phyloP scores from a whole-genome alignment of 1,284 basidiomycete genomes.

The Vanrija sp. region DNA sequence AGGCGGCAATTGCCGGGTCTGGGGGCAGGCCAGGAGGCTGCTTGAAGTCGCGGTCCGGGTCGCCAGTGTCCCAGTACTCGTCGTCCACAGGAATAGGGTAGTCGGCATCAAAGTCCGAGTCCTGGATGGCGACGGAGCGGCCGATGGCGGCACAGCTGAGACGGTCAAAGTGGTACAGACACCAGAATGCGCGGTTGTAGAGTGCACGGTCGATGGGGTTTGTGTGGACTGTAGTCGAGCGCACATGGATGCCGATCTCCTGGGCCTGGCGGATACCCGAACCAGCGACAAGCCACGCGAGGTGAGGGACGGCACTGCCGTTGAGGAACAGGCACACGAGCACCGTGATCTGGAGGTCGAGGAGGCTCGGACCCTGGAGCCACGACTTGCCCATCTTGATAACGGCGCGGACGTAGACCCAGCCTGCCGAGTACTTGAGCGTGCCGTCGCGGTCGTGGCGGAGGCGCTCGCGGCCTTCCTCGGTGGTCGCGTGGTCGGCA shows the following conservation, averaged over 20 bases:
- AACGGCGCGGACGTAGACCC: constrained; percentile 69
- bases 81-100: constrained; percentile 79
- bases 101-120: constrained; percentile 78
- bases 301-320: constrained; percentile 63
- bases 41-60: constrained; percentile 52
- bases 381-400: constrained; percentile 55
- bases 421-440: constrained; percentile 59
- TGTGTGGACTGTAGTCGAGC: constrained; percentile 33
- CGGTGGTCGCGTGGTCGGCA: constrained; percentile 35
- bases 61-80: constrained; percentile 64
- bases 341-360: constrained; percentile 65
- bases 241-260: constrained; percentile 48
- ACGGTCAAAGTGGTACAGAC: constrained; percentile 51
- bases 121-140: constrained; percentile 73
- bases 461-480: constrained; percentile 40
- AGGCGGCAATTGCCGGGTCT: constrained; percentile 55
- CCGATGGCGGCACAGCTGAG: constrained; percentile 67
- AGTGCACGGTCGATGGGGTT: constrained; percentile 58
- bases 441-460: constrained; percentile 40
- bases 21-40: constrained; percentile 57
- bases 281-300: constrained; percentile 68
- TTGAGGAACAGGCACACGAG: constrained; percentile 51
- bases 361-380: constrained; percentile 60
- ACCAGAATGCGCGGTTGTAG: constrained; percentile 79
- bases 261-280: constrained; percentile 63